Conservation (phyloP, 2,329 filamentous ascomycete species). For the Fusarium decemcellulare region DNA sequence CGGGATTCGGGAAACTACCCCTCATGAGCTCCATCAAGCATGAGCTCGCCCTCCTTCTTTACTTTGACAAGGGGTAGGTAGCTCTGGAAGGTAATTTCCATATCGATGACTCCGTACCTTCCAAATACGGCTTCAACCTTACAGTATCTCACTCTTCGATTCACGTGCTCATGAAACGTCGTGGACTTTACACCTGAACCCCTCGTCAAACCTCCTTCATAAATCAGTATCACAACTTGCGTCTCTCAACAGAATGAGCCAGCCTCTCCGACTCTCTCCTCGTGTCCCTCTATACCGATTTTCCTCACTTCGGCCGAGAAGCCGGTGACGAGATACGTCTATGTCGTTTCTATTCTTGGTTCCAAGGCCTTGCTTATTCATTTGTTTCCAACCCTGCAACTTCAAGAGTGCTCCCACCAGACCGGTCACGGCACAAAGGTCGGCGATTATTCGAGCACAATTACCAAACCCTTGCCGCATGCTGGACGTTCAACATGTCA, state of each 20-base stretch:
- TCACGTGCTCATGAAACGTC: constrained; percentile 4
- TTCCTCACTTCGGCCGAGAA: neutral
- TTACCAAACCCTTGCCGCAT: constrained; percentile 10
- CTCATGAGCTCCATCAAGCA: neutral
- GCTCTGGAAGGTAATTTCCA: too few species aligned
- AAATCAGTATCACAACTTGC: too few species aligned
- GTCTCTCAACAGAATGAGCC: too few species aligned
- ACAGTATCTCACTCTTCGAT: constrained; percentile 7
- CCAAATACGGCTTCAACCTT: constrained; percentile 12
- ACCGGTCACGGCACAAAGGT: constrained; percentile 2
- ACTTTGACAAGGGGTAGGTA: too few species aligned
- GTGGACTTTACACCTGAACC: too few species aligned
- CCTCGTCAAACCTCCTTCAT: too few species aligned
- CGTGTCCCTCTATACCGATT: too few species aligned
- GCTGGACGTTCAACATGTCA: constrained; percentile 14
- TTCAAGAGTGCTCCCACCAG: constrained; percentile 4
- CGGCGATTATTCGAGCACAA: constrained; percentile 3
- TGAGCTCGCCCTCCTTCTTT: too few species aligned
- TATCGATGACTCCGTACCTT: neutral
- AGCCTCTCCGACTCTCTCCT: too few species aligned
- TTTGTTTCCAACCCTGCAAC: neutral
- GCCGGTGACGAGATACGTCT: neutral
- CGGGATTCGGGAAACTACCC: constrained; percentile 25
- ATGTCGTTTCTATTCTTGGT: constrained; percentile 6
- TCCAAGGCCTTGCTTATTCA: constrained; percentile 8